Evolutionary conservation across 805 yeast species (phyloP), one percentile per base, ranked within the genome.

Genomic region (Hanseniaspora thailandica): DNA sequence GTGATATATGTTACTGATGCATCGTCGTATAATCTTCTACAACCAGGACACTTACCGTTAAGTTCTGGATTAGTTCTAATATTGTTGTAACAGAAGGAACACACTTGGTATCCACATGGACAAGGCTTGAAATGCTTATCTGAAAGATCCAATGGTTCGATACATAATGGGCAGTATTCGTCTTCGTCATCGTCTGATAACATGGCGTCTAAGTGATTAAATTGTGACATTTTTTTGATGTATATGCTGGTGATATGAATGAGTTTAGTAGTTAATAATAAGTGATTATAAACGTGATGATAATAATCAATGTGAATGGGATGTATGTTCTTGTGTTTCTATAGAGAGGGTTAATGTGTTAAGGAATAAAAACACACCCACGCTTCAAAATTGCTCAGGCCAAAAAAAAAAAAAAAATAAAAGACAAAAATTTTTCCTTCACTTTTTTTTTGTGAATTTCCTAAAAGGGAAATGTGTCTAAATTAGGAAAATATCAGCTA

Each of bases 121-220:
- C 99, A 93, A n/a, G 99, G 99, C 67, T 84, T 87, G 75, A 93
- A 93, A 71, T 88, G 86, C 64, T 85, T 87, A 69, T 93, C 98
- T 17, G 95, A 84, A 46, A 90, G 81, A 68, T 93, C 99, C 88
- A 93, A 82, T 66, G 93, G 97, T 69, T 93, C 99, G 63, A 89
- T 90, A 72, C 99, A 93, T 58, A 93, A 77, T 54, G 98, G 98
- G 70, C 96, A 72, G 40, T 61, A 63, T 49, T 63, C 69, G 43
- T 65, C 70, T 54, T 65, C 70, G 38, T 66, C 69, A 43, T 50
- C 54, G 20, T 67, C 70, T 4, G 69, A 65, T 22, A 65, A 52
- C 50, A 45, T 45, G 19, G 51, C 28, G 17, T 45, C 51, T 33
- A 45, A 38, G 38, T 47, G 45, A 19, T 41, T 53, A 17, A 53